phyloP scores from a whole-genome alignment of 805 yeast species.

The Pichia ethanolica region DNA sequence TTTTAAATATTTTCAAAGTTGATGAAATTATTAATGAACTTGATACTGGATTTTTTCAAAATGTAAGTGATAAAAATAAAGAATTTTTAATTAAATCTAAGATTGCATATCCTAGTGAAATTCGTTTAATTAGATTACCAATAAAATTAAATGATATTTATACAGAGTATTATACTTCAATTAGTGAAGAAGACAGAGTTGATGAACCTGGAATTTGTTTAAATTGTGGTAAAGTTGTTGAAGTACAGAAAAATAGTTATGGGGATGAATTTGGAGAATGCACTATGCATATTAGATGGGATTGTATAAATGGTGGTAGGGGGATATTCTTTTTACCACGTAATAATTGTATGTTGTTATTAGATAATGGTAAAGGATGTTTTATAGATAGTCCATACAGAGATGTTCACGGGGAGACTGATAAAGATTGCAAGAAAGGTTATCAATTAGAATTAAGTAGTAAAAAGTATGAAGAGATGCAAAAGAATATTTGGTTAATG shows the following conservation, averaged over 20 bases:
- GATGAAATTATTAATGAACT: conserved; percentile 15
- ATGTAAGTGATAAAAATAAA: conserved; percentile 7
- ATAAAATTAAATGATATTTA: conserved; percentile 59
- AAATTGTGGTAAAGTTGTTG: conserved; percentile 66
- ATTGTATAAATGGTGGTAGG: conserved; percentile 51
- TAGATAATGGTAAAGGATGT: conserved; percentile 74
- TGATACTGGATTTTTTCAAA: conserved; percentile 11
- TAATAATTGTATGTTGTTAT: conserved; percentile 52
- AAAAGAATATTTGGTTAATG: conserved; percentile 64
- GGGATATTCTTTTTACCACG: conserved; percentile 73
- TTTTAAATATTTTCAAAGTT: conserved; percentile 42
- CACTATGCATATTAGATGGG: conserved; percentile 56
- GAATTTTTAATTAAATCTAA: conserved; percentile 9
- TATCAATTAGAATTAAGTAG: conserved; percentile 63
- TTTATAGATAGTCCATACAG: conserved; percentile 78
- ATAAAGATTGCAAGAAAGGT: conserved; percentile 63
- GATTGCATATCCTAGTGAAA: conserved; percentile 58
- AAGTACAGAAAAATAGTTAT: conserved; percentile 54
- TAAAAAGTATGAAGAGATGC: conserved; percentile 57
- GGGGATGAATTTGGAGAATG: conserved; percentile 68
- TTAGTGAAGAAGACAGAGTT: conserved; percentile 28
- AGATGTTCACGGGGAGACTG: conserved; percentile 81
- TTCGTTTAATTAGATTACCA: conserved; percentile 61
- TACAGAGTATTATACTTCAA: conserved; percentile 46
- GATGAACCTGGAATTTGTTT: conserved; percentile 83